These are phyloP conservation scores for Xylariaceae sp. DNA, from an alignment of 2,329 filamentous ascomycete genomes.

Conservation along the genomic window DNA sequence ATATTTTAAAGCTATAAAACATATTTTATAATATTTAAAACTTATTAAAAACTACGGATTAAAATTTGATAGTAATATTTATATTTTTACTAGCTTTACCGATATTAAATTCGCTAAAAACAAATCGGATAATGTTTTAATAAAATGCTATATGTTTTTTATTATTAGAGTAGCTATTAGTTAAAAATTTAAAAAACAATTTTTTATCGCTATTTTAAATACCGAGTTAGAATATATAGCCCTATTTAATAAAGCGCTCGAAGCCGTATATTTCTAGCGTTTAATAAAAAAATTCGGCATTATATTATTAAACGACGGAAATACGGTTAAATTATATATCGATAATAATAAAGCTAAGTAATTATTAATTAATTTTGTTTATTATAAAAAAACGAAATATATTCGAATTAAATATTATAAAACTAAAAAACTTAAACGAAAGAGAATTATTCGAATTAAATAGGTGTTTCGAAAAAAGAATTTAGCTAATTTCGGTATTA, in stretches of 20 bases:
- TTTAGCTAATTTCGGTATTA: background rate
- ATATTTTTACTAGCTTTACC: background rate
- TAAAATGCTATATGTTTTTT: background rate
- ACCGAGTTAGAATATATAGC: background rate
- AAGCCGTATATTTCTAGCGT: background rate
- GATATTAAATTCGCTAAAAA: background rate
- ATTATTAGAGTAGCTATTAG: background rate
- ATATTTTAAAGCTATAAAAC: background rate
- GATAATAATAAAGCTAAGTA: background rate
- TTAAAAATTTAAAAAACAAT: background rate
- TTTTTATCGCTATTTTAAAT: background rate
- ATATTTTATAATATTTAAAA: background rate
- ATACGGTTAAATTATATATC: background rate
- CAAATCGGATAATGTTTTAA: background rate
- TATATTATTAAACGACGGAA: background rate
- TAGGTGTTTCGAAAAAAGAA: background rate
- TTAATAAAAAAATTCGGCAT: background rate
- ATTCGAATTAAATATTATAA: slow-evolving; percentile 1
- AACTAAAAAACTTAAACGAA: background rate
- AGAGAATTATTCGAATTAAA: background rate
- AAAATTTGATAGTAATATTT: background rate
- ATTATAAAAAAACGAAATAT: background rate
- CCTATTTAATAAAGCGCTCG: background rate
- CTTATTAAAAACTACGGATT: background rate
- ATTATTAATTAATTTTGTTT: background rate